These are phyloP conservation scores for Starmera pachycereana DNA, from an alignment of 805 yeast genomes.

Conservation along the genomic window DNA sequence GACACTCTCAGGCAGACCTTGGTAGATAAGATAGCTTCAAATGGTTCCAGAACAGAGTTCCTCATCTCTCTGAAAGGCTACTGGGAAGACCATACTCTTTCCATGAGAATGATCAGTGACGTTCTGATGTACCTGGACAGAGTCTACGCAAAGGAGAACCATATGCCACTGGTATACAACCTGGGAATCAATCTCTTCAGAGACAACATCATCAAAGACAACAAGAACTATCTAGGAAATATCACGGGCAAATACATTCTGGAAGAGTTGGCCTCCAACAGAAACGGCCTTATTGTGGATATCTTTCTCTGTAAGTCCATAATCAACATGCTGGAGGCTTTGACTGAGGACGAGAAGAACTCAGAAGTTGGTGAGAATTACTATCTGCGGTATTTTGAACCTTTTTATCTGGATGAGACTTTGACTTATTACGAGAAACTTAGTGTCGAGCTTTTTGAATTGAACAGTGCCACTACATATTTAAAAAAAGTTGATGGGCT, in stretches of 20 bases:
- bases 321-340: constrained; percentile 61
- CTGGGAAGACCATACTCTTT: constrained; percentile 66
- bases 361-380: constrained; percentile 44
- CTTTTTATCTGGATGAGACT: constrained; percentile 44
- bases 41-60: constrained; percentile 1
- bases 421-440: constrained; percentile 41
- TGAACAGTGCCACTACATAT: constrained; percentile 43
- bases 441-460: constrained; percentile 33
- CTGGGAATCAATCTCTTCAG: constrained; percentile 62
- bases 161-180: constrained; percentile 57
- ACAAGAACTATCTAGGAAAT: constrained; percentile 40
- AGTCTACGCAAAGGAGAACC: constrained; percentile 66
- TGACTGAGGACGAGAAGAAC: constrained; percentile 33
- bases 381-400: constrained; percentile 59
- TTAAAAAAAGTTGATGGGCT: constrained; percentile 40
- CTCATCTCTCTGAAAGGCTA: constrained; percentile 14
- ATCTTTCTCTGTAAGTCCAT: constrained; percentile 49
- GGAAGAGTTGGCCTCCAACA: constrained; percentile 42
- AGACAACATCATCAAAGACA: constrained; percentile 42
- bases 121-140: constrained; percentile 81
- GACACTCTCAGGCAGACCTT: constrained; percentile 15
- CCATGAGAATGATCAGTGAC: constrained; percentile 74
- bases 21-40: constrained; percentile 8
- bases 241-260: constrained; percentile 39
- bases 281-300: constrained; percentile 49